phyloP scores from a whole-genome alignment of 2,329 filamentous ascomycete species.

The Thermomyces lanuginosus region DNA sequence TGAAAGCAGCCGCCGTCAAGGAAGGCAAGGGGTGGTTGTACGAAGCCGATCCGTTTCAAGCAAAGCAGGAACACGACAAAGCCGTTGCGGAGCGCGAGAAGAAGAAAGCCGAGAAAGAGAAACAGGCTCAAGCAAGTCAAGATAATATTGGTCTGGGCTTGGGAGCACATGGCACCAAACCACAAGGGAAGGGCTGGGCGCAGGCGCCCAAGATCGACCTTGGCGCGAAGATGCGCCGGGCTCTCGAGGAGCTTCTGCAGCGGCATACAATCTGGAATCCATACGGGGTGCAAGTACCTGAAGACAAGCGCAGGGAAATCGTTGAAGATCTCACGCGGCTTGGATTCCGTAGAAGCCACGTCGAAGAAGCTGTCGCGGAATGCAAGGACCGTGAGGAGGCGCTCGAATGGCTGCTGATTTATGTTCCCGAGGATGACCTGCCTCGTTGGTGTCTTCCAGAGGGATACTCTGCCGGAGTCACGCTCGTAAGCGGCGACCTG shows the following conservation, averaged over 20 bases:
- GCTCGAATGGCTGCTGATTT: slow-evolving; percentile 88
- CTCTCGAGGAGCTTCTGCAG: slow-evolving; percentile 66
- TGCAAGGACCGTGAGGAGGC: slow-evolving; percentile 88
- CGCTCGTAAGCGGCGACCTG: slow-evolving; percentile 66
- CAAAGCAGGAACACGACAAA: slow-evolving; percentile 62
- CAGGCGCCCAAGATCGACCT: slow-evolving; percentile 83
- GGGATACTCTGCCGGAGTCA: slow-evolving; percentile 78
- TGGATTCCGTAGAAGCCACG: slow-evolving; percentile 77
- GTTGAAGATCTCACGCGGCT: slow-evolving; percentile 59
- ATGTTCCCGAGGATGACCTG: slow-evolving; percentile 94
- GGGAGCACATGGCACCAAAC: slow-evolving; percentile 19
- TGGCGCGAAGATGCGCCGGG: slow-evolving; percentile 60
- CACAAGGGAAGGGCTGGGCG: slow-evolving; percentile 58
- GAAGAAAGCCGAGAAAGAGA: slow-evolving; percentile 56
- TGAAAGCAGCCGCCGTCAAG: slow-evolving; percentile 68
- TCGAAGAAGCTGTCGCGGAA: slow-evolving; percentile 69
- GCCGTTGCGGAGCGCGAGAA: slow-evolving; percentile 61
- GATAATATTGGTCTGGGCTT: slow-evolving; percentile 43
- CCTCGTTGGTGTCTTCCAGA: slow-evolving; percentile 83
- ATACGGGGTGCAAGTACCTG: slow-evolving; percentile 50
- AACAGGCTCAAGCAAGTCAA: slow-evolving; percentile 44
- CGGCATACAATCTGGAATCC: slow-evolving; percentile 76
- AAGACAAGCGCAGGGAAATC: slow-evolving; percentile 41
- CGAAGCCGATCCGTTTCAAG: slow-evolving; percentile 82
- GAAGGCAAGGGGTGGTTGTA: slow-evolving; percentile 77